These are phyloP conservation scores for Thelonectria olida DNA, from an alignment of 2,329 filamentous ascomycete genomes.

Conservation along the genomic window DNA sequence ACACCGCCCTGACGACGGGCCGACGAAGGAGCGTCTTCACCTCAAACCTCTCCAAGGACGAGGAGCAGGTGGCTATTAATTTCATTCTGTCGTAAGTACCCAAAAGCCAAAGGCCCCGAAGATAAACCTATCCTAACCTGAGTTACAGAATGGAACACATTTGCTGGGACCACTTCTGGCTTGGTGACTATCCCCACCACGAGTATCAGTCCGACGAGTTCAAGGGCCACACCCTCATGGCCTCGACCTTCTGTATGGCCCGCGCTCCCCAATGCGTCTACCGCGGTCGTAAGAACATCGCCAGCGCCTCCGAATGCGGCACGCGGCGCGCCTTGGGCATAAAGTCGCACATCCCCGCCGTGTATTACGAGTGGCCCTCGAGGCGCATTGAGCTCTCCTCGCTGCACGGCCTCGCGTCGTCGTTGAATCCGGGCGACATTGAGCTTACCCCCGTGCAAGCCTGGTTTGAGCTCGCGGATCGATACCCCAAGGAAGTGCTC, in stretches of 20 bases:
- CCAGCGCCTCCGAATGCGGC: conserved; percentile 28
- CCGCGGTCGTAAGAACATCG: conserved; percentile 35
- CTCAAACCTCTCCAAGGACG: conserved; percentile 45
- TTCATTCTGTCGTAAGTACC: conserved; percentile 61
- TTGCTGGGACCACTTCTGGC: conserved; percentile 60
- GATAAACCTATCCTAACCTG: too few relatives aligned
- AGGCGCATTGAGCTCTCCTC: conserved; percentile 52
- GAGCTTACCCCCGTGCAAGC: conserved; percentile 63
- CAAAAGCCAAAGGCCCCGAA: too few relatives aligned
- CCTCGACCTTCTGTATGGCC: conserved; percentile 53
- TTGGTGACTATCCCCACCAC: conserved; percentile 50
- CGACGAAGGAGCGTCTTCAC: conserved; percentile 30
- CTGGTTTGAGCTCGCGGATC: conserved; percentile 61
- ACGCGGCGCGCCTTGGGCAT: conserved; percentile 23
- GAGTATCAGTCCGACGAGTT: conserved; percentile 41
- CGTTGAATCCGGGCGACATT: conserved; percentile 51
- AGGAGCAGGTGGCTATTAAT: conserved; percentile 60
- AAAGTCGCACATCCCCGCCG: conserved; percentile 32
- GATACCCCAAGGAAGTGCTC: conserved; percentile 52
- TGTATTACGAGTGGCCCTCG: conserved; percentile 48
- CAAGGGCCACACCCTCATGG: conserved; percentile 56
- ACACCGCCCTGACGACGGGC: conserved; percentile 24
- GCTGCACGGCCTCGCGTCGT: conserved; percentile 56
- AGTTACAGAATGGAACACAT: conserved; percentile 59
- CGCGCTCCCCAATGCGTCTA: conserved; percentile 49